Evolutionary conservation across 2,329 filamentous ascomycete genomes (phyloP), one percentile per base, ranked within the genome.

Genomic region (Metarhizium brunneum): DNA sequence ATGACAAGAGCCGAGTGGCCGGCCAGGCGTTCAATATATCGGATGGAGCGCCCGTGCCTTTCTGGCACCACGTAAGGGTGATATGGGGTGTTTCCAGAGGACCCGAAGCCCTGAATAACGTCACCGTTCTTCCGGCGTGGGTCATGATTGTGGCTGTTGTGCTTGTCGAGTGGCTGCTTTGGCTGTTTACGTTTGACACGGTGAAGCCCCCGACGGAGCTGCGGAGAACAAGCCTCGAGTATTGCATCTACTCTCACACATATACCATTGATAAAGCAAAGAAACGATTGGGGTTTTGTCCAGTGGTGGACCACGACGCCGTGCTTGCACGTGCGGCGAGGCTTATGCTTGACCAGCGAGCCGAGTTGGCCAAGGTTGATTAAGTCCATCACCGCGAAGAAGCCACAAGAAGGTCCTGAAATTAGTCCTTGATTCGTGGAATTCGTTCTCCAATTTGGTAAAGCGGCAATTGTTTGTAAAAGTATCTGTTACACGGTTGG

Each of bases 11-110:
- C 1, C 59, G 55, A 11, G 63, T 71, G 0, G 66, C 63, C 0
- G 69, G 71, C 6, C 63, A 72, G 56, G 66, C 63, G 0, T 73
- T 71, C 59, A 71, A 70, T 53, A 62, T 70, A 50, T 67, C 69
- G 1, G 70, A 73, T 43, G 66, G 66, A 0, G 51, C 60, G 1
- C 65, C 64, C 0, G 55, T 69, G 6, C 63, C 60, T 0, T 71
- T 69, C 32, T 71, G 66, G 62, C 61, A 65, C n/a, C 66, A 69
- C 10, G 60, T 62, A 1, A 52, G 57, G 2, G 16, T 64, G 1
- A 63, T 67, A 2, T 69, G 65, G 63, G 52, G 53, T 4, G 55
- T 59, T 11, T 64, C 57, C 0, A 53, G 62, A 0, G 62, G 62
- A 2, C 50, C 43, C 13, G 57, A 59, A 2, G 55, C 56, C 0